These are phyloP conservation scores for Lagerstroemia fauriei DNA, from an alignment of 441 rosid species.

Conservation along the genomic window DNA sequence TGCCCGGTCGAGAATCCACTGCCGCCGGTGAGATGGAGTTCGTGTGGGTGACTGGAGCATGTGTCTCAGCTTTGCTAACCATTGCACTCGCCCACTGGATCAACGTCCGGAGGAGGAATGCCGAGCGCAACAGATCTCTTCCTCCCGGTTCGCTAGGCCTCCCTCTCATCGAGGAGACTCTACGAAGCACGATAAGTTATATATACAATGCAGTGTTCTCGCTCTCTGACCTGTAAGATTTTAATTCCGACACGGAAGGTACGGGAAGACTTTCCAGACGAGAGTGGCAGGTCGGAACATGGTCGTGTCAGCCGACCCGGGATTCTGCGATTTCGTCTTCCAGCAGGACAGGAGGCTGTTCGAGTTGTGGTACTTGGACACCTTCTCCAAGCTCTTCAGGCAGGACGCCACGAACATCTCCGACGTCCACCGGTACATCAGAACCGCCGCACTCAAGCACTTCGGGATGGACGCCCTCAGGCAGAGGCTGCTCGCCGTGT, in stretches of 20 bases:
- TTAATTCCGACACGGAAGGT: not conserved
- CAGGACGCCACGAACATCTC: not conserved
- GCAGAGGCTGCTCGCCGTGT: conserved; percentile 17
- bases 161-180: conserved; percentile 46
- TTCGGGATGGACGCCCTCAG: conserved; percentile 1
- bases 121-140: conserved; percentile 36
- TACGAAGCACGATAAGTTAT: not conserved
- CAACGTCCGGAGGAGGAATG: conserved; percentile 37
- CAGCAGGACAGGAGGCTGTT: conserved; percentile 34
- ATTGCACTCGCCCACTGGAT: conserved; percentile 37
- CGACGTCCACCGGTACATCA: conserved; percentile 21
- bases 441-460: conserved; percentile 10
- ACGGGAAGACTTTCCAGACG: conserved; percentile 10
- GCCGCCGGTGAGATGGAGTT: not conserved
- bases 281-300: conserved; percentile 31
- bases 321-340: conserved; percentile 34
- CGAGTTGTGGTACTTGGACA: conserved; percentile 34
- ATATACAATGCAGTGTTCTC: not conserved
- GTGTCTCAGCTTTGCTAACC: conserved; percentile 27
- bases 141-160: conserved; percentile 49
- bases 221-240: not conserved
- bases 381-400: conserved; percentile 26
- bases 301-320: conserved; percentile 36
- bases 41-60: not conserved
- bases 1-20: too few species aligned